Base-by-base conservation (phyloP, 75 land plant species). In the Cupressus sempervirens region DNA sequence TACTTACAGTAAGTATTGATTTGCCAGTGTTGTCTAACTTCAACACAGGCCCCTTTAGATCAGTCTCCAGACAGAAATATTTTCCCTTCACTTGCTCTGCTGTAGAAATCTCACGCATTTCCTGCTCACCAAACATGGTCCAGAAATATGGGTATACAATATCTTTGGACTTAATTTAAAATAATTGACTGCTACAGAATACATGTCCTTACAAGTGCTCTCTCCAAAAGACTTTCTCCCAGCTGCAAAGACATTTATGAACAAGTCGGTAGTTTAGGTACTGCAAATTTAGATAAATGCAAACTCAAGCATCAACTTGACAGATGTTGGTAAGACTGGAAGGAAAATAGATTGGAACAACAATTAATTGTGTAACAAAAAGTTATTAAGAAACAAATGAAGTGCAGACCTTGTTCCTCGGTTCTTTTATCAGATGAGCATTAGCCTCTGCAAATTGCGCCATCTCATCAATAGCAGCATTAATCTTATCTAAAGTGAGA, bases 1-100 rank as follows among this genome's bases (percentile, higher is more conserved):
- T 34, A 91, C 98, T 93, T 80, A 97, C 99, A 45, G 97, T 98
- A 30, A 98, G 83, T 52, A 93, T 93, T 41, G 99, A 92, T 89
- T 94, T 98, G 68, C 99, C 99, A 34, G 98, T 98, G 54, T 92
- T 91, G 86, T 98, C 99, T 85, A 94, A 89, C 88, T 98, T 98
- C 79, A 98, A 77, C 18, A 90, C 40, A 12, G 94, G 92, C 52
- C 99, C 99, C 87, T 90, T 92, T 48, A 98, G 92, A 88, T 98
- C 99, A 77, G 88, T 89, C 87, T 98, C 99, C 88, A 98, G 93
- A 81, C 96, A 93, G 77, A 98, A 98, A 73, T 94, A 86, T 83
- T 93, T 96, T 13, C 99, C 99, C 88, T 98, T 98, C 13, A 98
- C 90, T 45, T 77, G 72, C 56, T 92, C 97, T 45, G 87, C 41